A percentile compares a stretch with the other conserved stretches of the same genome.
These are phyloP conservation scores for Penicillium digitatum DNA, from an alignment of 2,329 filamentous ascomycete species.

Conservation along the genomic window DNA sequence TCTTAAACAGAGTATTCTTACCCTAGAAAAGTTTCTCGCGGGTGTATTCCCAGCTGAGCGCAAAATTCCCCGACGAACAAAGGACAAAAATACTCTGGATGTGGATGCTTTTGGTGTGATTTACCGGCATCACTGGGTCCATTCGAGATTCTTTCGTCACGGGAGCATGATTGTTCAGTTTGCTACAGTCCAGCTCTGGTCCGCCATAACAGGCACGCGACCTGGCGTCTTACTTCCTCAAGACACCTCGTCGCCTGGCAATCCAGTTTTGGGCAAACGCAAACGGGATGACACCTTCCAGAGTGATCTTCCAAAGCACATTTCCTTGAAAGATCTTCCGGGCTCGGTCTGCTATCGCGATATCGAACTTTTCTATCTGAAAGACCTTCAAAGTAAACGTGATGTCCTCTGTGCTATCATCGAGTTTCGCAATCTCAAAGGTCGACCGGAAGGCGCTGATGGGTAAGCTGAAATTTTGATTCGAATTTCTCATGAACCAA, in stretches of 20 bases:
- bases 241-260: constrained; percentile 10
- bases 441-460: constrained; percentile 24
- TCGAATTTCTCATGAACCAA: not conserved
- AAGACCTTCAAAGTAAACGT: constrained; percentile 17
- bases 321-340: constrained; percentile 18
- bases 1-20: constrained; percentile 8
- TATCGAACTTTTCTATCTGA: constrained; percentile 28
- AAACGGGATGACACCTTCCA: constrained; percentile 14
- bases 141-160: constrained; percentile 23
- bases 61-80: constrained; percentile 18
- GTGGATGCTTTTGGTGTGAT: constrained; percentile 21
- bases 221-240: constrained; percentile 23
- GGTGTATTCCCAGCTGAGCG: constrained; percentile 15
- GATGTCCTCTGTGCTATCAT: constrained; percentile 27
- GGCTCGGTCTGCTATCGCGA: constrained; percentile 23
- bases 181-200: constrained; percentile 22
- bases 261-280: constrained; percentile 14
- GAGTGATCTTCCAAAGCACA: constrained; percentile 24
- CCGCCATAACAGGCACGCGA: constrained; percentile 23
- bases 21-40: constrained; percentile 24
- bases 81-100: constrained; percentile 24
- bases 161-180: constrained; percentile 24
- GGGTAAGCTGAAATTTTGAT: constrained; percentile 18
- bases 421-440: constrained; percentile 29
- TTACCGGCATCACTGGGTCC: constrained; percentile 24